Evolutionary conservation across 768 basidiomycete species (phyloP).

Genomic region (Russula emetica): DNA sequence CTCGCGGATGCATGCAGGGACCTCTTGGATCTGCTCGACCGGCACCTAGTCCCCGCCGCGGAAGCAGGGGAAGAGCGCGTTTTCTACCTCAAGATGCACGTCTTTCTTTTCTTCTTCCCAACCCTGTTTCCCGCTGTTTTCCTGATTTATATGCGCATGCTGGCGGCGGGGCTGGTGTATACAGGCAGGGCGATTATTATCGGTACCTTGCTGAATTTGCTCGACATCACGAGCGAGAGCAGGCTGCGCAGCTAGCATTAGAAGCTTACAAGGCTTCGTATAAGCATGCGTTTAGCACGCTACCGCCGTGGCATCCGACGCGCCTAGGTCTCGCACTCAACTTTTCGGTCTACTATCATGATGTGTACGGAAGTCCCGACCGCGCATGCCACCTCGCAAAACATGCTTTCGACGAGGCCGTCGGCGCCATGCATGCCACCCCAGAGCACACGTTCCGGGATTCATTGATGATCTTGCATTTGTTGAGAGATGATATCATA

Average conservation of each 20-base stretch:
- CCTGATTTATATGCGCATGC: neutral
- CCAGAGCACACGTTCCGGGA: conserved; percentile 59
- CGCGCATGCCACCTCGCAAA: conserved; percentile 95
- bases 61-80: conserved; percentile 77
- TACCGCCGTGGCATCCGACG: conserved; percentile 79
- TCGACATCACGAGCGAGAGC: conserved; percentile 60
- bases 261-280: conserved; percentile 84
- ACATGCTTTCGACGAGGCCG: conserved; percentile 88
- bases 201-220: conserved; percentile 88
- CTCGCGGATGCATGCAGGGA: conserved; percentile 75
- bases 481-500: conserved; percentile 79
- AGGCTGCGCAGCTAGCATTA: conserved; percentile 69
- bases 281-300: conserved; percentile 70
- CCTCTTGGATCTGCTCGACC: conserved; percentile 66
- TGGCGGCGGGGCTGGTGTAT: neutral
- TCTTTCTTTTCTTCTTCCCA: neutral
- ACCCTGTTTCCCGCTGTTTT: neutral
- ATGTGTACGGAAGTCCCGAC: conserved; percentile 80
- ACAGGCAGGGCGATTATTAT: conserved; percentile 86
- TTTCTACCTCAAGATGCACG: conserved; percentile 87
- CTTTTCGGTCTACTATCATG: conserved; percentile 92
- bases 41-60: conserved; percentile 53
- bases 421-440: conserved; percentile 39
- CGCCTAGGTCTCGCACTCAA: conserved; percentile 84
- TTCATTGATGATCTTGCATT: conserved; percentile 78